Evolutionary conservation across 768 basidiomycete genomes (phyloP).

Genomic region (Chalciporus chontae): DNA sequence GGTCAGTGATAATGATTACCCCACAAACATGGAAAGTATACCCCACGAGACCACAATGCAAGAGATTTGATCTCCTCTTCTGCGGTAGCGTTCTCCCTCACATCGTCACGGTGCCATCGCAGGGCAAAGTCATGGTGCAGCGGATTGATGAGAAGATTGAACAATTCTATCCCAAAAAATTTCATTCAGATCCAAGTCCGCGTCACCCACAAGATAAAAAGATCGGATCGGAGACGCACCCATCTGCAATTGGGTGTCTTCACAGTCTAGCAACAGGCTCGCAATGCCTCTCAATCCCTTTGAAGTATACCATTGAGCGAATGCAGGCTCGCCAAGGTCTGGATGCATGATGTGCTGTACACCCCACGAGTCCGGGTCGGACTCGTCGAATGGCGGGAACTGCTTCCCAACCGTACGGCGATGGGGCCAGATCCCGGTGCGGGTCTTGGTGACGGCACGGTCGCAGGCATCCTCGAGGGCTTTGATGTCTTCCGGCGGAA

Average conservation of each 20-base stretch:
- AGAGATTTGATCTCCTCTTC: constrained; percentile 63
- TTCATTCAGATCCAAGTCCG: background rate
- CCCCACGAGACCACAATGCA: constrained; percentile 60
- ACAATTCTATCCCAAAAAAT: constrained; percentile 45
- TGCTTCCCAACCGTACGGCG: constrained; percentile 73
- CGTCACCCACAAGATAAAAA: background rate
- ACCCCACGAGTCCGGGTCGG: constrained; percentile 70
- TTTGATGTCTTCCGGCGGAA: constrained; percentile 37
- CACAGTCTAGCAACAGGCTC: constrained; percentile 50
- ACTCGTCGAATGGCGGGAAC: constrained; percentile 67
- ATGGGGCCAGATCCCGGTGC: constrained; percentile 59
- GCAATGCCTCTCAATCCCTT: constrained; percentile 42
- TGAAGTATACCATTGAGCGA: constrained; percentile 68
- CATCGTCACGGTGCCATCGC: constrained; percentile 79
- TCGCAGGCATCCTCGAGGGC: constrained; percentile 50
- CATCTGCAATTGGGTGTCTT: constrained; percentile 62
- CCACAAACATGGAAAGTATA: constrained; percentile 30
- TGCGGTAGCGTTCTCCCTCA: constrained; percentile 50
- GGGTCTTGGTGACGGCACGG: constrained; percentile 48
- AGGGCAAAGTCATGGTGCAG: constrained; percentile 60
- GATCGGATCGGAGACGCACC: constrained; percentile 41
- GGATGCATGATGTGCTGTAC: constrained; percentile 84
- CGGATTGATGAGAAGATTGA: constrained; percentile 76
- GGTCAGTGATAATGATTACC: background rate
- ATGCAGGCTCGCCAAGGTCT: constrained; percentile 53